Conservation (phyloP, 1,139 yeast genomes). For the Protomyces arabidopsidicola region DNA sequence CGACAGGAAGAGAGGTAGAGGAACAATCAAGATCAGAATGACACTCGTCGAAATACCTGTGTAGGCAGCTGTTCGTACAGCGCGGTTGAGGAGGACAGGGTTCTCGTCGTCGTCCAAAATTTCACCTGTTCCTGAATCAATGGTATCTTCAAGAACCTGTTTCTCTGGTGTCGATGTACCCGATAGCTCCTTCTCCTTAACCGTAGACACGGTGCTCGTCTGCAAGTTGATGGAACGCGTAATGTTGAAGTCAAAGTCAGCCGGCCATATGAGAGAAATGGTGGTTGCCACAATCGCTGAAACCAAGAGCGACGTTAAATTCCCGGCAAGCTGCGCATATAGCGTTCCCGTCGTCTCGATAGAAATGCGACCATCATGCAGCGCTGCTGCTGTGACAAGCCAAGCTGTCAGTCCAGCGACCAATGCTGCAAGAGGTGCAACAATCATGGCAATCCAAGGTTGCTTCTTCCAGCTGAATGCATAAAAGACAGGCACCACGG, state of each 20-base stretch:
- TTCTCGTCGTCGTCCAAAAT: neutral
- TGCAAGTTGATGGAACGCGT: slow-evolving; percentile 38
- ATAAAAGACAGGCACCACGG: slow-evolving; percentile 38
- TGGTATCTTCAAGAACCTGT: neutral
- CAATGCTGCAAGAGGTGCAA: slow-evolving; percentile 37
- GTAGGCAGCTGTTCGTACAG: neutral
- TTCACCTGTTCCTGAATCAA: slow-evolving; percentile 3
- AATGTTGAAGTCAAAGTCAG: slow-evolving; percentile 42
- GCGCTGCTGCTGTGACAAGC: slow-evolving; percentile 34
- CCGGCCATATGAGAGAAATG: slow-evolving; percentile 39
- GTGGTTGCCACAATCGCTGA: slow-evolving; percentile 9
- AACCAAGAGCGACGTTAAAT: slow-evolving; percentile 38
- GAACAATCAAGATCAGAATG: neutral
- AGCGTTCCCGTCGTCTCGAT: slow-evolving; percentile 37
- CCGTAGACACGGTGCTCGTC: no score
- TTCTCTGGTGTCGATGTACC: neutral
- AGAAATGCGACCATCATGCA: slow-evolving; percentile 27
- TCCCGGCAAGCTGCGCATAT: slow-evolving; percentile 43
- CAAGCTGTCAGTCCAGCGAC: slow-evolving; percentile 41
- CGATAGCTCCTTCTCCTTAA: neutral
- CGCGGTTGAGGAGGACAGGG: neutral
- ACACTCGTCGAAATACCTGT: neutral
- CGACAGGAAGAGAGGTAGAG: neutral
- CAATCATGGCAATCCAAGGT: slow-evolving; percentile 30
- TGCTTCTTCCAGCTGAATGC: slow-evolving; percentile 45